Evolutionary conservation across 352 stramenopile genomes (phyloP).

Genomic region (Globisporangium nunn): DNA sequence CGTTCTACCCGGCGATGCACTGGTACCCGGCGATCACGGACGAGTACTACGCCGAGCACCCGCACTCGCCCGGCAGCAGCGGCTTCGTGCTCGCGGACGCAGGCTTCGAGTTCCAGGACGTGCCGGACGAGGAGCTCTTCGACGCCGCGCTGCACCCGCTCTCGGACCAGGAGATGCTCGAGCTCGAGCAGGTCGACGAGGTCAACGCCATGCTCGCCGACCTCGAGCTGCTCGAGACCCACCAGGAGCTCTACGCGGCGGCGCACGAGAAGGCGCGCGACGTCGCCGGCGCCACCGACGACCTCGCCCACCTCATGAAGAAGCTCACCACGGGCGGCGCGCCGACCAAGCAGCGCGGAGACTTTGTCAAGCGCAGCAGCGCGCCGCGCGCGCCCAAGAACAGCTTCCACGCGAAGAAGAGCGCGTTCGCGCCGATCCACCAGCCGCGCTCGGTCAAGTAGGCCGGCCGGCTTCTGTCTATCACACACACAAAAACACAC

Average conservation of each 20-base stretch:
- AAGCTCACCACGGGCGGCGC: background rate
- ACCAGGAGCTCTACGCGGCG: slow-evolving; percentile 34
- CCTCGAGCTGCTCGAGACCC: slow-evolving; percentile 71
- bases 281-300: too few relatives aligned
- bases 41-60: slow-evolving; percentile 56
- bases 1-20: slow-evolving; percentile 52
- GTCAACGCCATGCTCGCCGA: slow-evolving; percentile 75
- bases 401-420: background rate
- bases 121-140: slow-evolving; percentile 77
- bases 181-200: slow-evolving; percentile 75
- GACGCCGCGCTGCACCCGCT: slow-evolving; percentile 59
- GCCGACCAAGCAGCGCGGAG: background rate
- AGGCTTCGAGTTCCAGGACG: slow-evolving; percentile 38
- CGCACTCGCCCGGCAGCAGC: slow-evolving; percentile 44
- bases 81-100: slow-evolving; percentile 62
- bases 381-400: background rate
- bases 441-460: background rate
- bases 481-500: background rate
- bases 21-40: slow-evolving; percentile 56
- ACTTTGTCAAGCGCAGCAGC: background rate
- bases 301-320: background rate
- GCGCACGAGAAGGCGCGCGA: slow-evolving; percentile 8
- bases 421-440: background rate
- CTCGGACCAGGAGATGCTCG: slow-evolving; percentile 42
- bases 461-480: background rate